These are phyloP conservation scores for Beta vulgaris DNA, from an alignment of 148 eudicot genomes.

Conservation along the genomic window DNA sequence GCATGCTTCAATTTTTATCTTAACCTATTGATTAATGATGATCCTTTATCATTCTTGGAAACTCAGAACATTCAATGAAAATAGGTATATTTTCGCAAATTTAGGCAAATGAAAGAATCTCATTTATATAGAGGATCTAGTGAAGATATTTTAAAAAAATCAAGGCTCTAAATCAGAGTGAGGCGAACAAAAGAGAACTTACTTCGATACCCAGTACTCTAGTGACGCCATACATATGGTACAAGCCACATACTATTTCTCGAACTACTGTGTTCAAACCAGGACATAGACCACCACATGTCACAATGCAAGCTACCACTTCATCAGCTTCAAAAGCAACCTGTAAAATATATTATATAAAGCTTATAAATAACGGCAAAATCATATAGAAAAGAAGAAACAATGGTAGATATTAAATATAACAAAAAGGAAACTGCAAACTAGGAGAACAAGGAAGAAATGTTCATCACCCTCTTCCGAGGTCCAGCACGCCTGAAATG, in stretches of 20 bases:
- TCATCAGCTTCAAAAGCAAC: slow-evolving; percentile 52
- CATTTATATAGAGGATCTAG: neutral
- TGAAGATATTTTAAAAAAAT: neutral
- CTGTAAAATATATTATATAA: slow-evolving; percentile 21
- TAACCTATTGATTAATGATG: neutral
- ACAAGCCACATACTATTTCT: slow-evolving; percentile 52
- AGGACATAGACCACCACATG: slow-evolving; percentile 59
- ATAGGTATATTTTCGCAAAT: neutral
- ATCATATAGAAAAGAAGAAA: neutral
- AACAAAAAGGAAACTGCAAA: neutral
- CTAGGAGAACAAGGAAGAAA: neutral
- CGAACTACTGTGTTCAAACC: slow-evolving; percentile 53
- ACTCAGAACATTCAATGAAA: neutral
- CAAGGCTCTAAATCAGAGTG: neutral
- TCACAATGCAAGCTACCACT: slow-evolving; percentile 53
- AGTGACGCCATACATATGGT: slow-evolving; percentile 49
- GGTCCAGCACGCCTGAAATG: slow-evolving; percentile 95
- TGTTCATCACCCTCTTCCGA: slow-evolving; percentile 55
- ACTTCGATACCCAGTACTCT: slow-evolving; percentile 51
- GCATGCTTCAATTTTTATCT: neutral
- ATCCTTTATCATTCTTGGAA: neutral
- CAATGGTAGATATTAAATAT: neutral
- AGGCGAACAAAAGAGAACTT: slow-evolving; percentile 18
- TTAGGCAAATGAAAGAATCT: neutral
- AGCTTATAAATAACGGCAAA: neutral